Conservation (phyloP, 345 rosid species). For the Orychophragmus violaceus region DNA sequence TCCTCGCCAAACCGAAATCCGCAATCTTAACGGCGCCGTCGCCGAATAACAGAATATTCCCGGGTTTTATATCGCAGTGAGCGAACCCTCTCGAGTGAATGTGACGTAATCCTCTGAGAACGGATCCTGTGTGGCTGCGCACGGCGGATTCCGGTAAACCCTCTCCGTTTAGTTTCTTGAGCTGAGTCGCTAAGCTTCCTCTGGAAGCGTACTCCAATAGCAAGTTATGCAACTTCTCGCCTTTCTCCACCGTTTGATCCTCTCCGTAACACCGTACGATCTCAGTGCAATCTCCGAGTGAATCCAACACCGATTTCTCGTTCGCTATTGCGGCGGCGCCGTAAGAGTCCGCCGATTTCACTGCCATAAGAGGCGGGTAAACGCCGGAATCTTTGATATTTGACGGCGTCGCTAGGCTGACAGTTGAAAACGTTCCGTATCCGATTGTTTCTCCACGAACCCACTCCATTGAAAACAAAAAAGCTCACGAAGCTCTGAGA, state of each 20-base stretch:
- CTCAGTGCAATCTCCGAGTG: constrained; percentile 40
- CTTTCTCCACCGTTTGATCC: constrained; percentile 31
- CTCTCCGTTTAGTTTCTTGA: constrained; percentile 30
- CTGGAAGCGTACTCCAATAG: constrained; percentile 63
- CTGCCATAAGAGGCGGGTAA: constrained; percentile 45
- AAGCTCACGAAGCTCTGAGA: not conserved
- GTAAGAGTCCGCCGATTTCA: constrained; percentile 43
- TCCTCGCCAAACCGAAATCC: too few species aligned
- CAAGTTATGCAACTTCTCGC: constrained; percentile 42
- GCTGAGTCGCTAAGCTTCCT: constrained; percentile 38
- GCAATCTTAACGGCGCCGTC: too few species aligned
- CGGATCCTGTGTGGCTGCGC: too few species aligned
- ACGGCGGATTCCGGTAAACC: constrained; percentile 46
- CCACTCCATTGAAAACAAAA: constrained; percentile 28
- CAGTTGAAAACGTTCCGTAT: too few species aligned
- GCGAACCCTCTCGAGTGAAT: too few species aligned
- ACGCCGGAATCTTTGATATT: not conserved
- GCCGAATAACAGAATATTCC: too few species aligned
- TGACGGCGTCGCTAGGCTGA: constrained; percentile 32
- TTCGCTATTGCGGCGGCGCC: constrained; percentile 32
- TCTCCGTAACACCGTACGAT: constrained; percentile 52
- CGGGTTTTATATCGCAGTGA: too few species aligned
- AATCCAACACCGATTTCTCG: constrained; percentile 44
- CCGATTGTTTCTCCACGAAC: too few species aligned
- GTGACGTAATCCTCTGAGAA: too few species aligned